phyloP scores from a whole-genome alignment of 306 rosid species.

The Bauhinia variegata region DNA sequence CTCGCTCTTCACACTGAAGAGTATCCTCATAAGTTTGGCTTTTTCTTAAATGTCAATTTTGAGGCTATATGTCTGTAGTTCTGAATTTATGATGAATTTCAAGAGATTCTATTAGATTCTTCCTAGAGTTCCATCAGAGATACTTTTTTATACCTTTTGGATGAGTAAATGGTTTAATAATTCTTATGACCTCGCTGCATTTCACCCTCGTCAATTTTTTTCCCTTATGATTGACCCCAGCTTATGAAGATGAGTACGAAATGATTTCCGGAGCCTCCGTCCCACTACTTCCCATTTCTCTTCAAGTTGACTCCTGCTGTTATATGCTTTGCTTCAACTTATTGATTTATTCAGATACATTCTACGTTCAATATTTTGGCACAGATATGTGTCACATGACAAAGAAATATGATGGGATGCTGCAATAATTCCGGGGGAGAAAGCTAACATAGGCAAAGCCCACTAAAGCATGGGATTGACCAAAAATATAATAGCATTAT shows the following conservation, averaged over 20 bases:
- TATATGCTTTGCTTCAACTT: neutral
- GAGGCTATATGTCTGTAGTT: neutral
- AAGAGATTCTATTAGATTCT: neutral
- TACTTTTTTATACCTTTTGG: too few relatives aligned
- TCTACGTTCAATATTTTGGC: too few relatives aligned
- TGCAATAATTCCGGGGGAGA: too few relatives aligned
- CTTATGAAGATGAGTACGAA: neutral
- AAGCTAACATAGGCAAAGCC: too few relatives aligned
- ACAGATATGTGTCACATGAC: neutral
- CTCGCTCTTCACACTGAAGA: neutral
- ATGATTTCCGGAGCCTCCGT: neutral
- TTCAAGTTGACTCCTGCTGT: neutral
- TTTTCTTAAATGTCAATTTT: neutral
- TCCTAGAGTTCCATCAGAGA: too few relatives aligned
- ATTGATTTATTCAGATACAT: too few relatives aligned
- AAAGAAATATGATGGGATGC: too few relatives aligned
- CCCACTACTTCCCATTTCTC: neutral
- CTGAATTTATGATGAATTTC: too few relatives aligned
- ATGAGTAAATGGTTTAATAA: too few relatives aligned
- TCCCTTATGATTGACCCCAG: neutral
- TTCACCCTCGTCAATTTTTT: neutral
- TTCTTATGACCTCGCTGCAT: neutral
- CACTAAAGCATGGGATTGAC: too few relatives aligned
- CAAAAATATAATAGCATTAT: too few relatives aligned
- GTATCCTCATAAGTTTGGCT: neutral